phyloP scores from a whole-genome alignment of 2,329 filamentous ascomycete genomes.

The Kalaharituber pfeilii region DNA sequence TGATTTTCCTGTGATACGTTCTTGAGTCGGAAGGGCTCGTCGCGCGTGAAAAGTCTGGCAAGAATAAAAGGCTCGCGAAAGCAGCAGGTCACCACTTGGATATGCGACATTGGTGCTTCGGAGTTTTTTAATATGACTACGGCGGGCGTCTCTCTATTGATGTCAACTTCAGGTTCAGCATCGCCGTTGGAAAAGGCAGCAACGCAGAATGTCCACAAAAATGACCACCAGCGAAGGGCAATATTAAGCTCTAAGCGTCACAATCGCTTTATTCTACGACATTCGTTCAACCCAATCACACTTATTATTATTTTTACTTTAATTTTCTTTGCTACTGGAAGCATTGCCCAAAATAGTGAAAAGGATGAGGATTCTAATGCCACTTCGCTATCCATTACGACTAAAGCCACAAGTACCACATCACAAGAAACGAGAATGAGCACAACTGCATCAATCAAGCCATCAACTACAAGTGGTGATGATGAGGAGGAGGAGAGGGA shows the following conservation, averaged over 20 bases:
- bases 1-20: not conserved
- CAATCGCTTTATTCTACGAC: not conserved
- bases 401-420: not conserved
- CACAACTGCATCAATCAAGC: not conserved
- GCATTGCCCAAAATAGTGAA: not conserved
- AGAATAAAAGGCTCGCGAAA: not conserved
- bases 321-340: not conserved
- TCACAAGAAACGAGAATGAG: no score
- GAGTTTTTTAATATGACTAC: not conserved
- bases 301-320: not conserved
- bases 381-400: not conserved
- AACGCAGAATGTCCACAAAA: not conserved
- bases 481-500: no score
- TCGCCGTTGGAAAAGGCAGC: not conserved
- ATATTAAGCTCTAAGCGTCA: not conserved
- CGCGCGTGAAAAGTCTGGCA: no score
- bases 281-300: not conserved
- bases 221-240: not conserved
- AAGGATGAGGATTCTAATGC: not conserved
- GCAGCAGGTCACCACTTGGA: not conserved
- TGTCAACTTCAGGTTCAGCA: not conserved
- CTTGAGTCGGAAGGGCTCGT: not conserved
- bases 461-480: not conserved
- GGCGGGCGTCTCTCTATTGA: not conserved
- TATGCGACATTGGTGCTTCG: not conserved